A percentile compares a stretch with the other conserved stretches of the same genome.
Evolutionary conservation across 257 asterid genomes (phyloP).

Genomic region (Avicennia marina): DNA sequence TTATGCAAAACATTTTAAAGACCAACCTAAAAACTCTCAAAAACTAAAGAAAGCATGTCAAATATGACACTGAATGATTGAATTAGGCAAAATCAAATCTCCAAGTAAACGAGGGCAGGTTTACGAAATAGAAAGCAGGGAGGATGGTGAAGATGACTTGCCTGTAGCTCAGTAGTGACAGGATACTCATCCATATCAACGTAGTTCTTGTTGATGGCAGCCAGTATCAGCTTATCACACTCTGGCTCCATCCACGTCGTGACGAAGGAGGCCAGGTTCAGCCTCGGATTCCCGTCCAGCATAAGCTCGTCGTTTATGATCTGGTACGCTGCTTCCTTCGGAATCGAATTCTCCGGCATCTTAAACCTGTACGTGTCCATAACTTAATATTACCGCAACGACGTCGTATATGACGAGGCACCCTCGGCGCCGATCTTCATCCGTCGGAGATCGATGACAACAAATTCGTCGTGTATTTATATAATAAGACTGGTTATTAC

Average conservation of each 20-base stretch:
- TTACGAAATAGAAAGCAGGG: background rate
- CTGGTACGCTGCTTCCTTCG: constrained; percentile 82
- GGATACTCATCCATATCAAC: constrained; percentile 92
- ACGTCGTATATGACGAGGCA: no score
- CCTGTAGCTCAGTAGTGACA: constrained; percentile 85
- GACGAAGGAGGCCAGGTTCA: constrained; percentile 73
- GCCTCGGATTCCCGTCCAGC: constrained; percentile 85
- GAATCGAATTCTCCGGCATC: constrained; percentile 65
- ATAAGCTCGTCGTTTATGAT: constrained; percentile 80
- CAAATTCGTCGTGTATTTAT: no score
- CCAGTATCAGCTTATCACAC: constrained; percentile 69
- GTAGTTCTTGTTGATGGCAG: constrained; percentile 60
- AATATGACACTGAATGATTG: no score
- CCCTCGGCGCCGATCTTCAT: no score
- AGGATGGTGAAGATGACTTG: background rate
- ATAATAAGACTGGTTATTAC: no score
- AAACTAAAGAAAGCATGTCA: no score
- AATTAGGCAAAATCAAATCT: no score
- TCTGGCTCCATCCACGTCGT: constrained; percentile 95
- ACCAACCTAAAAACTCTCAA: no score
- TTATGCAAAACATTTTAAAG: no score
- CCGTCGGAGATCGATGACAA: no score
- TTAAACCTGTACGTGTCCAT: constrained; percentile 63
- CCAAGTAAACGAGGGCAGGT: no score
- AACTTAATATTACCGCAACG: no score